Conservation (phyloP, 371 early-diverging fungal genomes). For the Mortierella sp. region DNA sequence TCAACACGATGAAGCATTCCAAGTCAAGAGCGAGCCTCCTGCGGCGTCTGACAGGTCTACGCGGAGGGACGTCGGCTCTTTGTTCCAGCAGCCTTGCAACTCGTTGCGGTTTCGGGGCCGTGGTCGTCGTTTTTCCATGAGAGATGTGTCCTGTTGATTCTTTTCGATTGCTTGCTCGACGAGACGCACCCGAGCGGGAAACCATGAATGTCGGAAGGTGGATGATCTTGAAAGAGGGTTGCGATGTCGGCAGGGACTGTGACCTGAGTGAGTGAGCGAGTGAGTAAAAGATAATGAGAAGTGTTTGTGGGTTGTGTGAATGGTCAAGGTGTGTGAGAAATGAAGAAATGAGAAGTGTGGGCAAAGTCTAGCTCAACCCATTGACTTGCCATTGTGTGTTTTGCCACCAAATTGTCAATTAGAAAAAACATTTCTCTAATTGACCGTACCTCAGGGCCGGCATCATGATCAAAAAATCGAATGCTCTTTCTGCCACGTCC, state of each 20-base stretch:
- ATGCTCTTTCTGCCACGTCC: too few relatives aligned
- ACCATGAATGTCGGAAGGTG: neutral
- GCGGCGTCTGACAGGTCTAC: neutral
- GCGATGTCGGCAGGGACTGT: too few relatives aligned
- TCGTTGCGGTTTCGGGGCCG: neutral
- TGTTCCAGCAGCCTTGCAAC: neutral
- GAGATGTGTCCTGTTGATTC: neutral
- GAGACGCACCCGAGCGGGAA: neutral
- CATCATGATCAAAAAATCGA: too few relatives aligned
- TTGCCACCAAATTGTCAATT: slow-evolving; percentile 9
- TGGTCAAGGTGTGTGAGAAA: neutral
- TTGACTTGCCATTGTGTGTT: neutral
- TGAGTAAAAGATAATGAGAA: neutral
- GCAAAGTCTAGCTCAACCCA: neutral
- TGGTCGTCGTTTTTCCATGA: too few relatives aligned
- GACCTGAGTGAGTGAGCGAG: neutral
- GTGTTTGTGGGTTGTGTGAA: neutral
- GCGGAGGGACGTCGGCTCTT: neutral
- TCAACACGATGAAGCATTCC: neutral
- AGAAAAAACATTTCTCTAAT: neutral
- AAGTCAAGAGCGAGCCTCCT: neutral
- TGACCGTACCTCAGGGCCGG: neutral
- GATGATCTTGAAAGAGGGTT: neutral
- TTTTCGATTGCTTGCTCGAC: neutral
- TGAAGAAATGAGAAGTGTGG: neutral